Evolutionary conservation across 2,329 filamentous ascomycete species (phyloP).

Genomic region (Colletotrichum theobromicola): DNA sequence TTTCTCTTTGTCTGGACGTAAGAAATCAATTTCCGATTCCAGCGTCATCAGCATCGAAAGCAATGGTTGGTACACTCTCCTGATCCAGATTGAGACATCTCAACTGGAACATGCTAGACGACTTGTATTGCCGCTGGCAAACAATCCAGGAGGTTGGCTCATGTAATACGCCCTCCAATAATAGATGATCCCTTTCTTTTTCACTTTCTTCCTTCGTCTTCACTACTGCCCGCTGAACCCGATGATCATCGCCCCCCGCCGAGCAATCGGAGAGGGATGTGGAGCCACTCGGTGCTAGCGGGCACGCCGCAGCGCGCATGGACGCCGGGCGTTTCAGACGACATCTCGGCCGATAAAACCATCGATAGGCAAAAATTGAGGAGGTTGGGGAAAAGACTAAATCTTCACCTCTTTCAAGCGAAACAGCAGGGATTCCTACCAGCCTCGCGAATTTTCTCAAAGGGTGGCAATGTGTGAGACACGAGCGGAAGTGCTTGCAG

Average conservation of each 20-base stretch:
- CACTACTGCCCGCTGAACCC: not conserved
- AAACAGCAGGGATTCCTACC: not conserved
- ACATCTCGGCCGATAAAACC: conserved; percentile 8
- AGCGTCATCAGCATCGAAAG: not conserved
- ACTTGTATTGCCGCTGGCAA: not conserved
- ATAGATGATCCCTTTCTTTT: not conserved
- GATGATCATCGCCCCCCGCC: not conserved
- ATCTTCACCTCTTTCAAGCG: not conserved
- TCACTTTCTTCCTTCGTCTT: not conserved
- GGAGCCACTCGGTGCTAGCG: not conserved
- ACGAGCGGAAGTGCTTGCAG: not conserved
- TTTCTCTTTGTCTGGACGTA: not conserved
- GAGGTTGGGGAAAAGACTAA: not conserved
- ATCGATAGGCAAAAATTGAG: not conserved
- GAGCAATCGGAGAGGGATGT: not conserved
- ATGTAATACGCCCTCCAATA: not conserved
- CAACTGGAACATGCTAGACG: not conserved
- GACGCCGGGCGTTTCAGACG: conserved; percentile 14
- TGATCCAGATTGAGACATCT: not conserved
- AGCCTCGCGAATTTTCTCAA: not conserved
- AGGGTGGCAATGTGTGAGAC: not conserved
- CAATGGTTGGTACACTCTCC: not conserved
- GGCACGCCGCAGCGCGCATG: not conserved
- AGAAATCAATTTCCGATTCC: not conserved
- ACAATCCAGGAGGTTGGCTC: not conserved